Evolutionary conservation across 2,329 filamentous ascomycete species (phyloP), one percentile per base, ranked within the genome.

Genomic region (Teratosphaeria epicoccoides): DNA sequence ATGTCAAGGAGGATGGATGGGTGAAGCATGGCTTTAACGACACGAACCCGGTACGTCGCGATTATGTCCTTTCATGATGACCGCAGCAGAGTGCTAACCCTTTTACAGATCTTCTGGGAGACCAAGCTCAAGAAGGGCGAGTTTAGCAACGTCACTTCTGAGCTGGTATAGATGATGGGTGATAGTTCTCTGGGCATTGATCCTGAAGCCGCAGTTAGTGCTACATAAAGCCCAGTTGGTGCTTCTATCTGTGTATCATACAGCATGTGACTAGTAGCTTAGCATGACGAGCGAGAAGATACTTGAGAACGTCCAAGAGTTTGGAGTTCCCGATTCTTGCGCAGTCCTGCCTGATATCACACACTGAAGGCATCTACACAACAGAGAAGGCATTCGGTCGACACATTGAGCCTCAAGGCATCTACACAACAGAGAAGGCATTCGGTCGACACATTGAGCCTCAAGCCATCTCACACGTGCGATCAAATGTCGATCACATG

Each of bases 1-100:
- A 98, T 68, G 90, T 98, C 69, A 96, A 96, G 83, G 91, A 98
- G 77, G 85, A 89, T 58, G 93, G 93, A 63, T 98, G 93, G 93
- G 90, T 95, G 66, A 95, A 95, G 81, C 91, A 97, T 68, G 93
- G 93, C 57, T 98, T 98, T 80, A 89, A 78, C 61, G 93, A 98
- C 72, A 97, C 91, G 63, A 96, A 97, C 77, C 91, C 91, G 44
- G 48, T 40, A 53, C 9, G 47, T 50, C 26, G 6, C 2, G 14
- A 49, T 45, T 14, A 26, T 24, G 1, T 6, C n/a, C 12, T 24
- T 26, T 5, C 6, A 50, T 17, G 6, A 17, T 7, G 11, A 25
- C 23, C 17, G 3, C 17, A 17, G 33, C 33, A 9, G 3, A 4
- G 33, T 46, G 24, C 54, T 56, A 22, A 52, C 24, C 20, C 10